Conservation (phyloP, 2,329 filamentous ascomycete genomes). For the Diaporthe citrichinensis region DNA sequence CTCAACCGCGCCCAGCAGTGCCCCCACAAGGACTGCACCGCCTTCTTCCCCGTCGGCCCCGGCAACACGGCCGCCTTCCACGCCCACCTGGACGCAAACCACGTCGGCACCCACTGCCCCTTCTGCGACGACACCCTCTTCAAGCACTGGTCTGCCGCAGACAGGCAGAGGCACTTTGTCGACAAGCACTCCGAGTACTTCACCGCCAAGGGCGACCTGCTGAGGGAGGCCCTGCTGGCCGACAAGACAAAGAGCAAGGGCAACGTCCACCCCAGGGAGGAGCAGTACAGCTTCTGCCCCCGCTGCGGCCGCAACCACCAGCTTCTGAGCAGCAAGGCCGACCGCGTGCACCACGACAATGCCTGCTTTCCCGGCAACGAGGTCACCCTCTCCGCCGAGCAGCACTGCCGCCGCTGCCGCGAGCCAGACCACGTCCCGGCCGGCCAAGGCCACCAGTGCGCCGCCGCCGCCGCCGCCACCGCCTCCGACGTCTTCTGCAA, state of each 20-base stretch:
- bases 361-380: slow-evolving; percentile 36
- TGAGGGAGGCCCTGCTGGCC: slow-evolving; percentile 24
- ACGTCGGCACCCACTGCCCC: slow-evolving; percentile 52
- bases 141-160: slow-evolving; percentile 47
- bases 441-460: slow-evolving; percentile 11
- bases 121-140: slow-evolving; percentile 54
- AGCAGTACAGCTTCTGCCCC: slow-evolving; percentile 41
- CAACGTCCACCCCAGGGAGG: slow-evolving; percentile 36
- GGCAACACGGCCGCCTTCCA: slow-evolving; percentile 47
- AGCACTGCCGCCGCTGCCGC: slow-evolving; percentile 39
- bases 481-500: slow-evolving; percentile 20
- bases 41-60: slow-evolving; percentile 51
- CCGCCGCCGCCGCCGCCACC: not conserved
- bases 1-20: slow-evolving; percentile 55
- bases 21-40: slow-evolving; percentile 54
- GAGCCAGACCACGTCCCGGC: not conserved
- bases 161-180: slow-evolving; percentile 49
- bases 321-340: slow-evolving; percentile 35
- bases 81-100: slow-evolving; percentile 53
- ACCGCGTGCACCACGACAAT: slow-evolving; percentile 42
- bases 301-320: slow-evolving; percentile 43
- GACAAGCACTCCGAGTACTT: slow-evolving; percentile 48
- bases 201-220: slow-evolving; percentile 31
- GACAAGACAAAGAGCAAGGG: not conserved
- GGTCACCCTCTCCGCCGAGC: not conserved